phyloP scores from a whole-genome alignment of 768 basidiomycete species.

The Lyophyllum atratum region DNA sequence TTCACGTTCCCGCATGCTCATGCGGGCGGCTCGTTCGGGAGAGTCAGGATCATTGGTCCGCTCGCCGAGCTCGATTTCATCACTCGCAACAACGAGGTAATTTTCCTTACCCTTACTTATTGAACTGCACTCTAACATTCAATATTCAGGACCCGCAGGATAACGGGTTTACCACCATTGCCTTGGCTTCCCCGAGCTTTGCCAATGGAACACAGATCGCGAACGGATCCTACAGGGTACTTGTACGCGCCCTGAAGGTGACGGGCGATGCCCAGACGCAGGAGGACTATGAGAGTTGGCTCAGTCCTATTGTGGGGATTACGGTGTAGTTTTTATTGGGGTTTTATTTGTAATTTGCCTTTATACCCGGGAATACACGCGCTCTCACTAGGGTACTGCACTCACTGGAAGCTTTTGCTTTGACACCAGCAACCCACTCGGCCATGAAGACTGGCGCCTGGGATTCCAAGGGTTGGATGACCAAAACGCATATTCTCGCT shows the following conservation, averaged over 20 bases:
- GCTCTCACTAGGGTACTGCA: too few species aligned
- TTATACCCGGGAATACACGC: neutral
- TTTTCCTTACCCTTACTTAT: neutral
- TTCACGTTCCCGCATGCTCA: constrained; percentile 41
- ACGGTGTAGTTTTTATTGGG: neutral
- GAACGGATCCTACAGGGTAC: constrained; percentile 41
- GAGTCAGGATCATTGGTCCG: constrained; percentile 45
- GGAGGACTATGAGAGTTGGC: constrained; percentile 47
- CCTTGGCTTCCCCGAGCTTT: constrained; percentile 34
- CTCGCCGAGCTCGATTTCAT: constrained; percentile 48
- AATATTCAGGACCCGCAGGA: constrained; percentile 15
- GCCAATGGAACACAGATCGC: constrained; percentile 46
- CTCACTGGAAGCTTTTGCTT: too few species aligned
- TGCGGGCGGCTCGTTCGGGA: constrained; percentile 38
- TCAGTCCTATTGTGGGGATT: constrained; percentile 40
- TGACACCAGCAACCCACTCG: too few species aligned
- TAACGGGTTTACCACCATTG: constrained; percentile 32
- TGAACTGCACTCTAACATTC: neutral
- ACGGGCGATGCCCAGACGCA: constrained; percentile 44
- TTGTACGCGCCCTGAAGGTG: constrained; percentile 42
- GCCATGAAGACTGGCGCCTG: too few species aligned
- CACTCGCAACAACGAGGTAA: constrained; percentile 48
- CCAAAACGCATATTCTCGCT: too few species aligned
- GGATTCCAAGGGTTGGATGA: too few species aligned
- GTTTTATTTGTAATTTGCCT: neutral